Percentiles rank a stretch among this genome's conserved stretches.
Evolutionary conservation across 2,329 filamentous ascomycete genomes (phyloP).

Genomic region (Aspergillus ibericus): DNA sequence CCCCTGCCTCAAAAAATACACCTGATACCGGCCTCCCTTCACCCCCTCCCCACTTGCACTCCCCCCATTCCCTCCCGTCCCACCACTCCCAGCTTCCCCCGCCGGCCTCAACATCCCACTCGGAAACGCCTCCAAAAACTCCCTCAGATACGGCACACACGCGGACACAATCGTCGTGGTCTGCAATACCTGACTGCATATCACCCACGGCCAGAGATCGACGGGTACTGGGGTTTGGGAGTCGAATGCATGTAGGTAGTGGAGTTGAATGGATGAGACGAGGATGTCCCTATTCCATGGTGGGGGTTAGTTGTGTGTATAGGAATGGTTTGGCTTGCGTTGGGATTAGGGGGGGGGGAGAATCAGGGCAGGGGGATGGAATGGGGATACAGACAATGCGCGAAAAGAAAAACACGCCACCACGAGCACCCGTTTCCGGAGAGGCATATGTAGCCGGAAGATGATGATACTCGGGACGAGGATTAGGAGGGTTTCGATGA

Average conservation of each 20-base stretch:
- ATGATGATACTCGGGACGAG: neutral
- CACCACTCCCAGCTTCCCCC: no score
- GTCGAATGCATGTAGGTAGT: neutral
- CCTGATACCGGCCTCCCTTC: no score
- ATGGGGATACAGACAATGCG: neutral
- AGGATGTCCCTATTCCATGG: neutral
- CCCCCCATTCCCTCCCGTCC: no score
- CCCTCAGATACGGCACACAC: conserved; percentile 7
- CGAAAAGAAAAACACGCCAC: conserved; percentile 1
- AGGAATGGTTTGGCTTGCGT: no score
- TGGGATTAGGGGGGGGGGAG: neutral
- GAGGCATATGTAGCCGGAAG: neutral
- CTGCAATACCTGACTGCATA: conserved; percentile 5
- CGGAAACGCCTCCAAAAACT: conserved; percentile 6
- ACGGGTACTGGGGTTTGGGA: neutral
- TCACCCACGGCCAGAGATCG: conserved; percentile 3
- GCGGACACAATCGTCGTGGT: conserved; percentile 3
- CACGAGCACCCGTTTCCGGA: conserved; percentile 1
- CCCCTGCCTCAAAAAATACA: no score
- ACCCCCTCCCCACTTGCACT: no score
- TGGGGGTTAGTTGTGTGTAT: no score
- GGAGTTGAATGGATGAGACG: neutral
- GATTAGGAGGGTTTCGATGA: neutral
- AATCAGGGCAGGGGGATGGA: no score
- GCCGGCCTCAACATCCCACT: conserved; percentile 2